Evolutionary conservation across 345 rosid genomes (phyloP).

Genomic region (Capsella bursapastoris): DNA sequence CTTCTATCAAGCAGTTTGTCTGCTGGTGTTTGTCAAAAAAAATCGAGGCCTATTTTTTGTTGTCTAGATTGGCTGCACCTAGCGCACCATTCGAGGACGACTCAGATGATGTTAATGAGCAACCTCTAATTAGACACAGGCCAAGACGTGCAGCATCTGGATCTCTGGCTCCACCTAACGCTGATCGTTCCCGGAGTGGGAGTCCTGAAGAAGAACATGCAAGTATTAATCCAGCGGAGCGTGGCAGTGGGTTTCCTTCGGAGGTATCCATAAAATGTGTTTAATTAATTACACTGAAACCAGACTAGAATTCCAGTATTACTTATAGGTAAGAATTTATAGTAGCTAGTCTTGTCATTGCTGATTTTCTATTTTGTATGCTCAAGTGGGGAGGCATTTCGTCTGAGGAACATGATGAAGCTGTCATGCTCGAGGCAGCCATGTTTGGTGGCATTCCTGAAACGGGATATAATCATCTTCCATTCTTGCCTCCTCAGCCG

Average conservation of each 20-base stretch:
- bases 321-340: constrained; percentile 6
- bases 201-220: constrained; percentile 56
- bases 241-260: constrained; percentile 65
- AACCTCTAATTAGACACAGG: constrained; percentile 77
- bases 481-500: constrained; percentile 51
- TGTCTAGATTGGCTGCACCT: constrained; percentile 65
- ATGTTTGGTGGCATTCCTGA: constrained; percentile 99
- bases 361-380: constrained; percentile 31
- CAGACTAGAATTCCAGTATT: not conserved
- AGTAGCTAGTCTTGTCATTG: constrained; percentile 18
- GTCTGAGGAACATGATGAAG: constrained; percentile 98
- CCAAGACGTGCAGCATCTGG: constrained; percentile 60
- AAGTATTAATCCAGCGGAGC: constrained; percentile 50
- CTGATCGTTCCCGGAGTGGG: constrained; percentile 60
- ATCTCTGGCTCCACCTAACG: constrained; percentile 52
- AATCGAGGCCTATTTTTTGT: constrained; percentile 16
- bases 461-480: constrained; percentile 57
- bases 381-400: constrained; percentile 99
- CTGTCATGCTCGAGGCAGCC: constrained; percentile 99
- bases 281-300: not conserved
- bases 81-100: constrained; percentile 74
- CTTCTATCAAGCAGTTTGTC: constrained; percentile 1
- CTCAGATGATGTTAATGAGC: constrained; percentile 69
- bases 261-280: constrained; percentile 48
- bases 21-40: constrained; percentile 20